Conservation (phyloP, 805 yeast species). For the Blastobotrys muscicola region DNA sequence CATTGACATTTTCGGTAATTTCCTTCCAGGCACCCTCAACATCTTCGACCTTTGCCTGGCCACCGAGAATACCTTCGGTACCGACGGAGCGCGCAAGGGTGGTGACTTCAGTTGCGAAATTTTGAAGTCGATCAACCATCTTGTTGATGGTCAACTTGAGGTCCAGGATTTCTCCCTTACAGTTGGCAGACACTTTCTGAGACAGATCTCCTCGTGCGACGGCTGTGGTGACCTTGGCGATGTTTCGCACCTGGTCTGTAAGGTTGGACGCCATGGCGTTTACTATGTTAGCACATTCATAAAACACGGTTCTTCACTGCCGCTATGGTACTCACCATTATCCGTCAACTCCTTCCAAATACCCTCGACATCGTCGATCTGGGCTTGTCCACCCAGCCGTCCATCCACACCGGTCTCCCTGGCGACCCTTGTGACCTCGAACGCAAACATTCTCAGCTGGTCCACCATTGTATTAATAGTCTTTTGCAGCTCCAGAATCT, state of each 20-base stretch:
- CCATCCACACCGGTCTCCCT: conserved; percentile 89
- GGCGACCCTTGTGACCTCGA: conserved; percentile 80
- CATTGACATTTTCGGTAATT: conserved; percentile 73
- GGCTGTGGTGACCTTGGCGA: conserved; percentile 81
- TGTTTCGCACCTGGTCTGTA: conserved; percentile 81
- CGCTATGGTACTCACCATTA: conserved; percentile 33
- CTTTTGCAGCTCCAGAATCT: conserved; percentile 72
- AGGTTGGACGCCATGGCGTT: conserved; percentile 85
- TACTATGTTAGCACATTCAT: conserved; percentile 22
- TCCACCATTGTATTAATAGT: conserved; percentile 87
- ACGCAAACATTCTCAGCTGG: conserved; percentile 71
- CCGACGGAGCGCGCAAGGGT: conserved; percentile 84
- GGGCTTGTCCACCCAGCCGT: conserved; percentile 80
- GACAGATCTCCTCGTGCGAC: conserved; percentile 78
- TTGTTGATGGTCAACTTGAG: conserved; percentile 78
- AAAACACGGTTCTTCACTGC: background rate
- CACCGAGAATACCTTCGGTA: conserved; percentile 81
- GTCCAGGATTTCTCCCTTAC: conserved; percentile 71
- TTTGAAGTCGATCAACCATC: conserved; percentile 77
- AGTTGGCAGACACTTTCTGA: conserved; percentile 77
- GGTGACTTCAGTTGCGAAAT: conserved; percentile 76
- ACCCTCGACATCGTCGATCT: conserved; percentile 69
- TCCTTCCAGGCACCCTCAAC: conserved; percentile 86
- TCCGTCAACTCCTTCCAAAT: conserved; percentile 84
- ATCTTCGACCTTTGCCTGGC: conserved; percentile 72